phyloP scores from a whole-genome alignment of 2,329 filamentous ascomycete genomes.

The Penicillium sp. region DNA sequence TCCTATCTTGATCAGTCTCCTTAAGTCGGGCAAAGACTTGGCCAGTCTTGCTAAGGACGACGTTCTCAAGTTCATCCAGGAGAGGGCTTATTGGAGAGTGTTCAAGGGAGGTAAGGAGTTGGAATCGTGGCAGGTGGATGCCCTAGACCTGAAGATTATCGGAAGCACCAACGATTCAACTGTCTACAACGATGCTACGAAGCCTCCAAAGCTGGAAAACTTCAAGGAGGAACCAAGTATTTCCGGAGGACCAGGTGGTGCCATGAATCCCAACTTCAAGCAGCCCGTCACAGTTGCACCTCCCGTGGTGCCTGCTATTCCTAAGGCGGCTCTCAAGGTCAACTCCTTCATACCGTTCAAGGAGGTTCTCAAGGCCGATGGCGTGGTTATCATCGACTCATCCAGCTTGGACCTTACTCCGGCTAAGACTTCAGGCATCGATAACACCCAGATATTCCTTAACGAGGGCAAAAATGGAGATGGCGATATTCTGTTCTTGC shows the following conservation, averaged over 20 bases:
- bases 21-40: slow-evolving; percentile 7
- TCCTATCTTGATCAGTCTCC: slow-evolving; percentile 4
- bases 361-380: slow-evolving; percentile 2
- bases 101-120: background rate
- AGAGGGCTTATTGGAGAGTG: slow-evolving; percentile 8
- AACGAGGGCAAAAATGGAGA: background rate
- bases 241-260: slow-evolving; percentile 8
- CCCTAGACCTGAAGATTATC: slow-evolving; percentile 9
- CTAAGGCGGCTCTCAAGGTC: slow-evolving; percentile 2
- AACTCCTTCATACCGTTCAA: slow-evolving; percentile 1
- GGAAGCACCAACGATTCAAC: slow-evolving; percentile 9
- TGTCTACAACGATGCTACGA: slow-evolving; percentile 5
- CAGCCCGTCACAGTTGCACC: slow-evolving; percentile 2
- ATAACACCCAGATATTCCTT: slow-evolving; percentile 9
- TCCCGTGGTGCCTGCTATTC: background rate
- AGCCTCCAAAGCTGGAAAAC: slow-evolving; percentile 7
- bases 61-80: slow-evolving; percentile 7
- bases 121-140: slow-evolving; percentile 23
- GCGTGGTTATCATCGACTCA: slow-evolving; percentile 10
- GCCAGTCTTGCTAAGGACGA: slow-evolving; percentile 2
- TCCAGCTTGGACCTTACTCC: slow-evolving; percentile 1
- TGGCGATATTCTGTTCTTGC: slow-evolving; percentile 7
- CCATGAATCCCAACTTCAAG: slow-evolving; percentile 5
- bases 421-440: background rate
- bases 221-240: slow-evolving; percentile 11